phyloP scores from a whole-genome alignment of 2,329 filamentous ascomycete species.

The Sclerotinia trifoliorum region DNA sequence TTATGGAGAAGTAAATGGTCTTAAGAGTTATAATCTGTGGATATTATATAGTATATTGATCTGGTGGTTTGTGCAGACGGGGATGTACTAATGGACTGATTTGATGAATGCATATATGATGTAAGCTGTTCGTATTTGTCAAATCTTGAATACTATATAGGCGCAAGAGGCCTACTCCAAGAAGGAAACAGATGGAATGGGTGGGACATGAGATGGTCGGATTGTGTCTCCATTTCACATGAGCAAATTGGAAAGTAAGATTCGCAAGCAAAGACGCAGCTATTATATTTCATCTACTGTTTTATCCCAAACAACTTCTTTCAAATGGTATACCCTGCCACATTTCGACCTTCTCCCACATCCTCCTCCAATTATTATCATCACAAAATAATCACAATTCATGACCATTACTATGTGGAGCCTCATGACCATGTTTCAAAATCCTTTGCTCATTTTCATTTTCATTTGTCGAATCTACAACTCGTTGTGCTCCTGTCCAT shows the following conservation, averaged over 20 bases:
- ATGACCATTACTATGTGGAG: conserved; percentile 20
- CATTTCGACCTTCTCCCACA: background rate
- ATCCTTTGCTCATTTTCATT: conserved; percentile 3
- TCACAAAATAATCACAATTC: conserved; percentile 16
- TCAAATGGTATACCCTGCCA: background rate
- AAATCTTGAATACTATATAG: background rate
- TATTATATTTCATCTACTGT: background rate
- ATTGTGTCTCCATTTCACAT: no score
- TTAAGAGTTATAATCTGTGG: no score
- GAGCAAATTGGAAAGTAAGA: background rate
- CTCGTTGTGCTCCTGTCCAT: conserved; percentile 58
- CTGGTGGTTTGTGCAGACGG: no score
- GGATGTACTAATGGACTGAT: no score
- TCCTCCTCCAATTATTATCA: background rate
- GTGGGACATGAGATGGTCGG: no score
- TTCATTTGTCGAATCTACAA: conserved; percentile 44
- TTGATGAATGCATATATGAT: no score
- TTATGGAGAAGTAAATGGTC: no score
- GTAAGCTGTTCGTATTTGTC: no score
- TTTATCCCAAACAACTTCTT: background rate
- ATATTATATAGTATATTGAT: no score
- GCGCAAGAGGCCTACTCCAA: background rate
- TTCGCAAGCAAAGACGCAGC: no score
- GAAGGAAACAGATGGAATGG: no score
- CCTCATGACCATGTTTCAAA: conserved; percentile 21